A percentile compares a stretch with the other conserved stretches of the same genome.
phyloP scores from a whole-genome alignment of 2,329 filamentous ascomycete species.

The Conoideocrella luteorostrata region DNA sequence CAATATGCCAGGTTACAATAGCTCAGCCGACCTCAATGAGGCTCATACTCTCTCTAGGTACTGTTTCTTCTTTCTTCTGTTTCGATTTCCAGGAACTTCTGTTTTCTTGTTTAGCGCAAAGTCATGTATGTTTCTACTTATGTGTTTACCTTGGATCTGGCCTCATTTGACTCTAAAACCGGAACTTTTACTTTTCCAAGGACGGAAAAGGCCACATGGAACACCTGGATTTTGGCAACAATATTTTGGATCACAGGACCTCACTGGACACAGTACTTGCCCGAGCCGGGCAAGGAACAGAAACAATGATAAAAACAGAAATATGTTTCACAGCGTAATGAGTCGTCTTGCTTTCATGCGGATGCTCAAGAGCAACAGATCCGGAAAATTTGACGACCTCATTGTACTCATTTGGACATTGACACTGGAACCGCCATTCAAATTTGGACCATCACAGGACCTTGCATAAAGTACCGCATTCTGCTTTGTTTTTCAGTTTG shows the following conservation, averaged over 20 bases:
- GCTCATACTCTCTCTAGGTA: conserved; percentile 57
- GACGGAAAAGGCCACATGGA: not conserved
- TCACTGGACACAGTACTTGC: conserved; percentile 11
- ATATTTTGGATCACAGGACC: not conserved
- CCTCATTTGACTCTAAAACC: not conserved
- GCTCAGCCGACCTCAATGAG: conserved; percentile 49
- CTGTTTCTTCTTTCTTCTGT: conserved; percentile 47
- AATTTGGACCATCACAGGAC: not conserved
- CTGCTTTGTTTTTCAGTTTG: conserved; percentile 3
- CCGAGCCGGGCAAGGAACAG: conserved; percentile 10
- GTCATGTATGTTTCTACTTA: conserved; percentile 10
- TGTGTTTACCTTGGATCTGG: conserved; percentile 21
- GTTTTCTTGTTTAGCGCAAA: conserved; percentile 22
- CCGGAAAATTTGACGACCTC: too few species aligned
- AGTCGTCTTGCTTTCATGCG: conserved; percentile 1
- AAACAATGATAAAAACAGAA: not conserved
- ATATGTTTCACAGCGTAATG: conserved; percentile 2
- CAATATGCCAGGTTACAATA: conserved; percentile 49
- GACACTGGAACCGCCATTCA: not conserved
- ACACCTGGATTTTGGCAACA: not conserved
- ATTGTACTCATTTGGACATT: too few species aligned
- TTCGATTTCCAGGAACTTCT: conserved; percentile 33
- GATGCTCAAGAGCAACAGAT: not conserved
- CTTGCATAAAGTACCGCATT: not conserved
- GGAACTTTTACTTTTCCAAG: not conserved